phyloP scores from a whole-genome alignment of 2,329 filamentous ascomycete species.

The Scorias spongiosa region DNA sequence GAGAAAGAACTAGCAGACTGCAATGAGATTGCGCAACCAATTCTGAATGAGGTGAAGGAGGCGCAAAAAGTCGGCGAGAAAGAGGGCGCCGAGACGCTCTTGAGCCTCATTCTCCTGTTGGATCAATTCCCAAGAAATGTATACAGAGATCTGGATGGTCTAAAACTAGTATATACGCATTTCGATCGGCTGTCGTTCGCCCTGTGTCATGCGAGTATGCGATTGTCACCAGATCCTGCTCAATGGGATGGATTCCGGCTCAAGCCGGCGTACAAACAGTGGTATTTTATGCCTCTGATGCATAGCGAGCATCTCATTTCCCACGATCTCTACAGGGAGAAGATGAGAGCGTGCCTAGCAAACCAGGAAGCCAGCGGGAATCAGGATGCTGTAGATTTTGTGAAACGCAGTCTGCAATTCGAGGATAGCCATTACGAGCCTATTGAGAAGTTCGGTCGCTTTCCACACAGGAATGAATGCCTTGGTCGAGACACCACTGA shows the following conservation, averaged over 20 bases:
- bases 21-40: slow-evolving; percentile 19
- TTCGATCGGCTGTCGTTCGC: slow-evolving; percentile 38
- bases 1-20: slow-evolving; percentile 11
- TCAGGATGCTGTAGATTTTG: slow-evolving; percentile 14
- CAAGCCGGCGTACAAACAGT: slow-evolving; percentile 28
- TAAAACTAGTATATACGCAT: slow-evolving; percentile 35
- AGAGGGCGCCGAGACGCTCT: slow-evolving; percentile 20
- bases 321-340: slow-evolving; percentile 27
- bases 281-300: slow-evolving; percentile 46
- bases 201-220: slow-evolving; percentile 22
- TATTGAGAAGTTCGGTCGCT: slow-evolving; percentile 40
- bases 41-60: slow-evolving; percentile 19
- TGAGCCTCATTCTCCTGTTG: slow-evolving; percentile 42
- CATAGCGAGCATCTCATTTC: slow-evolving; percentile 38
- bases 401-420: slow-evolving; percentile 21
- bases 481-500: slow-evolving; percentile 34
- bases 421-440: slow-evolving; percentile 35
- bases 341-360: slow-evolving; percentile 18
- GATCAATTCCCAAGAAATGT: slow-evolving; percentile 50
- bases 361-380: slow-evolving; percentile 21
- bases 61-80: slow-evolving; percentile 12
- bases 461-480: slow-evolving; percentile 41
- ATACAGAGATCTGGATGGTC: slow-evolving; percentile 32
- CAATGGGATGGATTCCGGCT: slow-evolving; percentile 2
- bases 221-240: slow-evolving; percentile 3